Evolutionary conservation across 345 rosid species (phyloP).

Genomic region (Capsella bursapastoris): DNA sequence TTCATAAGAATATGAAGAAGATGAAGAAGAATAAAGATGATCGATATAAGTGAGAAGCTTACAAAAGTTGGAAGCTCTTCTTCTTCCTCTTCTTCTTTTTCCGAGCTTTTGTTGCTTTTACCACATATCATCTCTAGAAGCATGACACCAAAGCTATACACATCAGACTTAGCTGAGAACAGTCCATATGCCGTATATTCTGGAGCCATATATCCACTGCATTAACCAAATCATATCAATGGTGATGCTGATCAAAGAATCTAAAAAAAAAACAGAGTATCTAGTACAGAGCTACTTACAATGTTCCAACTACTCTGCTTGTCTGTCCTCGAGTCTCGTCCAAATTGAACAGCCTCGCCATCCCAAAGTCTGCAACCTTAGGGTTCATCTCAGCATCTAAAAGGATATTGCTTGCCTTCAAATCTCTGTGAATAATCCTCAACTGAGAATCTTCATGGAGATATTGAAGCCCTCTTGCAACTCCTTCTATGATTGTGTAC

Average conservation of each 20-base stretch:
- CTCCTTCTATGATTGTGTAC: constrained; percentile 42
- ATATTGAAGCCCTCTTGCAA: constrained; percentile 37
- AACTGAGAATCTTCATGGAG: constrained; percentile 43
- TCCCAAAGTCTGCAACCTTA: constrained; percentile 47
- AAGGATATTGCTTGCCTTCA: constrained; percentile 43
- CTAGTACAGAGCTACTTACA: constrained; percentile 28
- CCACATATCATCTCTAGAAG: constrained; percentile 55
- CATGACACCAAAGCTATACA: constrained; percentile 55
- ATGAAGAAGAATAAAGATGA: neutral
- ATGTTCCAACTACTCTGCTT: constrained; percentile 45
- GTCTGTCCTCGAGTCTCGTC: constrained; percentile 41
- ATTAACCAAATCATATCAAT: neutral
- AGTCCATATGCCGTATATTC: constrained; percentile 51
- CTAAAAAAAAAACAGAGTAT: neutral
- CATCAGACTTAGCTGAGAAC: constrained; percentile 53
- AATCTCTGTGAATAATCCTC: constrained; percentile 41
- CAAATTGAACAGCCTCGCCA: constrained; percentile 36
- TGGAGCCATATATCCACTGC: constrained; percentile 63
- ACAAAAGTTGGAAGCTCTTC: constrained; percentile 30
- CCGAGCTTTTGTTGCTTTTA: constrained; percentile 37
- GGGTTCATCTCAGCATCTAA: constrained; percentile 39
- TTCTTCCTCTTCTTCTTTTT: constrained; percentile 21
- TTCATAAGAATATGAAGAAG: neutral
- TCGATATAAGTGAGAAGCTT: neutral
- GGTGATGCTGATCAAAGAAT: neutral